Evolutionary conservation across 441 rosid species (phyloP).

Genomic region (Macaranga tanarius): DNA sequence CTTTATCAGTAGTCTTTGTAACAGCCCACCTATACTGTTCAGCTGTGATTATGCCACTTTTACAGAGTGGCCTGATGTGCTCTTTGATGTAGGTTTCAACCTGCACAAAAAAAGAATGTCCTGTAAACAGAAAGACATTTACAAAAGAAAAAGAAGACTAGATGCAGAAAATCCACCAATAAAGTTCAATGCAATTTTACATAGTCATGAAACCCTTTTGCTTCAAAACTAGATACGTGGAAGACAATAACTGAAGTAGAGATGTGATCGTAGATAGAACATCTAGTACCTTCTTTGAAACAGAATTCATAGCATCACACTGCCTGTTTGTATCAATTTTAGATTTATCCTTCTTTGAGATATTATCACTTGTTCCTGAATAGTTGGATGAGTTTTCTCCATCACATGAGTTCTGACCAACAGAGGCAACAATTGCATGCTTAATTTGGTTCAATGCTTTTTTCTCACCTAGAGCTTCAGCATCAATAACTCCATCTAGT

Average conservation of each 20-base stretch:
- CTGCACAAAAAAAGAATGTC: slow-evolving; percentile 35
- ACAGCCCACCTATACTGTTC: slow-evolving; percentile 98
- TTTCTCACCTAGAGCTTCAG: slow-evolving; percentile 33
- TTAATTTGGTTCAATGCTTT: slow-evolving; percentile 26
- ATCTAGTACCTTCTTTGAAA: slow-evolving; percentile 65
- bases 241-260: not conserved
- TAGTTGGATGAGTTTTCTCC: slow-evolving; percentile 33
- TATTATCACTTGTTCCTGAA: slow-evolving; percentile 40
- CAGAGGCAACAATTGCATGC: slow-evolving; percentile 26
- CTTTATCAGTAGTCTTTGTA: slow-evolving; percentile 80
- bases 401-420: slow-evolving; percentile 32
- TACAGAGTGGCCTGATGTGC: slow-evolving; percentile 93
- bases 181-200: not conserved
- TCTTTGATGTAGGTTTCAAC: slow-evolving; percentile 96
- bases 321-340: slow-evolving; percentile 33
- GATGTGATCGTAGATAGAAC: not conserved
- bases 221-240: not conserved
- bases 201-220: not conserved
- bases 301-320: slow-evolving; percentile 33
- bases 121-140: slow-evolving; percentile 11
- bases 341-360: slow-evolving; percentile 39
- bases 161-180: not conserved
- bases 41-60: slow-evolving; percentile 75
- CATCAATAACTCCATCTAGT: slow-evolving; percentile 23
- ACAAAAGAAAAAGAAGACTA: slow-evolving; percentile 6